Evolutionary conservation across 139 green algal species (phyloP).

Genomic region (Coelastrella sp.): DNA sequence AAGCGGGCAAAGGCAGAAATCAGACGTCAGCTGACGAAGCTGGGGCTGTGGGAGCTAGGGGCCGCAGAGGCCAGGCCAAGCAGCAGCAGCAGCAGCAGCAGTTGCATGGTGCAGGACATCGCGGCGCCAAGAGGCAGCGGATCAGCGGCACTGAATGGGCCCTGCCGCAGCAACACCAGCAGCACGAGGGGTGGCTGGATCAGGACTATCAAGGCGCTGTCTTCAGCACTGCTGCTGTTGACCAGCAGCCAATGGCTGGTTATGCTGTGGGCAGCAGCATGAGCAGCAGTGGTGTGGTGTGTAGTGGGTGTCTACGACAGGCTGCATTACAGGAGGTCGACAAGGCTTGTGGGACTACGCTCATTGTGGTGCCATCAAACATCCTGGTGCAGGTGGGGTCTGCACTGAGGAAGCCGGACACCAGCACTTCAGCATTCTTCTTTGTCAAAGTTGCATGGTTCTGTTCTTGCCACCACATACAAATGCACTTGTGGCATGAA

Average conservation of each 20-base stretch:
- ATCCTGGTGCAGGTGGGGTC: conserved; percentile 74
- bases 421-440: not conserved
- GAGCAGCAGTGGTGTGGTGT: conserved; percentile 55
- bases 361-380: conserved; percentile 91
- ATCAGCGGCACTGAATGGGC: not conserved
- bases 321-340: conserved; percentile 55
- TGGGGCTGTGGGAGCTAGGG: not conserved
- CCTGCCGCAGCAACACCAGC: not conserved
- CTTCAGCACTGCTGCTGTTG: not conserved
- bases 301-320: conserved; percentile 64
- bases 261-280: not conserved
- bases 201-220: not conserved
- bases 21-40: not conserved
- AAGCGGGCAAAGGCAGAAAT: not conserved
- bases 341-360: conserved; percentile 76
- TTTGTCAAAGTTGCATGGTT: not conserved
- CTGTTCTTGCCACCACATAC: not conserved
- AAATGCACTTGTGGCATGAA: too few species aligned
- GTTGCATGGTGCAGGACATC: conserved; percentile 3
- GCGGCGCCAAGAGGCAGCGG: not conserved
- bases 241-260: not conserved
- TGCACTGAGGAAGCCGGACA: not conserved
- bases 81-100: not conserved
- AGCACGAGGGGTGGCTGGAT: conserved; percentile 17
- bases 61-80: conserved; percentile 5